phyloP scores from a whole-genome alignment of 2,329 filamentous ascomycete genomes.

The Penicillium sp. region DNA sequence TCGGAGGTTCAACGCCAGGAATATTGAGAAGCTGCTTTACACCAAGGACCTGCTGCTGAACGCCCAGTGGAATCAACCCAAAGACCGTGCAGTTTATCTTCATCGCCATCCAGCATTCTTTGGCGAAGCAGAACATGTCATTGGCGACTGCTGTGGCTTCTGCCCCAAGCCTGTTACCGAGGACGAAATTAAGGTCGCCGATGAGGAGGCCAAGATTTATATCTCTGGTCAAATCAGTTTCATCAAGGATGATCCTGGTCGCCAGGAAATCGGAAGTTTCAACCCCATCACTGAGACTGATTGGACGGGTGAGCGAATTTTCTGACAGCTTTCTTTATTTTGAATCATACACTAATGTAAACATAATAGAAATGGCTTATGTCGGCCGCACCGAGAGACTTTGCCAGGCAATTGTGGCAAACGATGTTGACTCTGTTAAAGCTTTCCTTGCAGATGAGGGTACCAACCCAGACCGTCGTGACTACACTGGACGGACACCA shows the following conservation, averaged over 20 bases:
- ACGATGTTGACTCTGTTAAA: constrained; percentile 67
- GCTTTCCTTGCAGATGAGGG: constrained; percentile 69
- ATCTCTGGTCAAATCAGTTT: constrained; percentile 73
- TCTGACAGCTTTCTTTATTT: too few species aligned
- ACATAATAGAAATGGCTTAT: constrained; percentile 71
- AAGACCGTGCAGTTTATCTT: constrained; percentile 72
- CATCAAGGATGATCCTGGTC: constrained; percentile 76
- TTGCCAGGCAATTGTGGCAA: constrained; percentile 77
- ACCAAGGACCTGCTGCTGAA: constrained; percentile 80
- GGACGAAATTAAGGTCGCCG: constrained; percentile 69
- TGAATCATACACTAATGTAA: not conserved
- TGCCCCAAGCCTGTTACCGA: constrained; percentile 69
- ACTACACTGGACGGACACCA: constrained; percentile 76
- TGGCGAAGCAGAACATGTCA: constrained; percentile 70
- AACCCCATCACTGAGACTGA: constrained; percentile 78
- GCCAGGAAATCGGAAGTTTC: constrained; percentile 72
- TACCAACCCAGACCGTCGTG: constrained; percentile 69
- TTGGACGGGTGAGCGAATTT: constrained; percentile 59
- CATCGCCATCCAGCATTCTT: constrained; percentile 87
- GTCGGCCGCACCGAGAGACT: constrained; percentile 74
- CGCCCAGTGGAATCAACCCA: constrained; percentile 78
- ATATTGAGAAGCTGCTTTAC: constrained; percentile 79
- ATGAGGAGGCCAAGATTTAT: constrained; percentile 72
- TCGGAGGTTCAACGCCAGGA: constrained; percentile 37
- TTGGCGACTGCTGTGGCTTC: constrained; percentile 77